Evolutionary conservation across 225 moss, liverwort and hornwort genomes (phyloP).

Genomic region (Neckera pumila): DNA sequence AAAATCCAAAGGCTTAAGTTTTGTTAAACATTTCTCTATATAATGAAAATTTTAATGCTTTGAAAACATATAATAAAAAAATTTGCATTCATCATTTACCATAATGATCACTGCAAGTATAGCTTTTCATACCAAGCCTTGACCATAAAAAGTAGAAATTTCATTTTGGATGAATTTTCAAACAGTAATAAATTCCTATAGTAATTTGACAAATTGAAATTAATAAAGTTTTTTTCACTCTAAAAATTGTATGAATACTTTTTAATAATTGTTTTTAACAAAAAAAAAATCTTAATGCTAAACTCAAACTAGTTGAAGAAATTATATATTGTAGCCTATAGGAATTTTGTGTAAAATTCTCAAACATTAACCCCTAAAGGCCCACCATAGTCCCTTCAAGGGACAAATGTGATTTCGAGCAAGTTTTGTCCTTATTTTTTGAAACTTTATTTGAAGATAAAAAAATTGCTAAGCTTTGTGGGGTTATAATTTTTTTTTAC

Average conservation of each 20-base stretch:
- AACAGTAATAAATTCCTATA: too few species aligned
- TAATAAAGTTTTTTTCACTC: not conserved
- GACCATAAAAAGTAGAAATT: not conserved
- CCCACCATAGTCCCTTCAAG: too few species aligned
- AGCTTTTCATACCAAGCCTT: not conserved
- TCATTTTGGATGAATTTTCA: not conserved
- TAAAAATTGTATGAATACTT: not conserved
- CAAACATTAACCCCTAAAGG: too few species aligned
- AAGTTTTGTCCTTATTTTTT: too few species aligned
- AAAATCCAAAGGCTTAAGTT: not conserved
- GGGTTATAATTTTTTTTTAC: too few species aligned
- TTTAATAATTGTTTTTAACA: not conserved
- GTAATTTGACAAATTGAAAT: not conserved
- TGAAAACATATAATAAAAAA: too few species aligned
- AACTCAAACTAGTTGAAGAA: not conserved
- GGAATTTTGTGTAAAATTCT: not conserved
- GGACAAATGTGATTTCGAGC: too few species aligned
- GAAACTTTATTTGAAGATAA: too few species aligned
- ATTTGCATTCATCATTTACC: not conserved
- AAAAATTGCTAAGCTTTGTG: too few species aligned
- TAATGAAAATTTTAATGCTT: fast-evolving
- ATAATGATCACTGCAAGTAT: not conserved
- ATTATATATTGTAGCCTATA: not conserved
- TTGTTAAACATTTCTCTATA: not conserved
- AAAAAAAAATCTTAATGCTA: not conserved